Evolutionary conservation across 306 rosid genomes (phyloP).

Genomic region (Albizia julibrissin): DNA sequence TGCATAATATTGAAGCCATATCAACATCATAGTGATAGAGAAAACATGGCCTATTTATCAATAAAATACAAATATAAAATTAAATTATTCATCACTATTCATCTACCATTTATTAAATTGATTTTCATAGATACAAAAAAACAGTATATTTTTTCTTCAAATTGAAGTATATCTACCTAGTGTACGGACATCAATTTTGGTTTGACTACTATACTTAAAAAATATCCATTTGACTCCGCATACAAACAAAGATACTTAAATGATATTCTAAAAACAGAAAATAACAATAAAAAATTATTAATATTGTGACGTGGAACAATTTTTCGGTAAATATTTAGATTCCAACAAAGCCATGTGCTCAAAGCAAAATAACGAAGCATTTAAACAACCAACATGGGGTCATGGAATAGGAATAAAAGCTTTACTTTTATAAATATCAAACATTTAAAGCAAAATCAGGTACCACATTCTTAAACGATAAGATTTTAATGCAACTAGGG

Average conservation of each 20-base stretch:
- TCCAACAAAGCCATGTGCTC: not conserved
- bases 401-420: not conserved
- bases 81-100: not conserved
- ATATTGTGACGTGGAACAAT: not conserved
- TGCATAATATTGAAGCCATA: not conserved
- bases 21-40: not conserved
- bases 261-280: not conserved
- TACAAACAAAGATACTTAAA: not conserved
- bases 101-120: not conserved
- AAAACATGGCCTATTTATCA: not conserved
- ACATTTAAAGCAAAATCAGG: constrained; percentile 3
- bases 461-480: not conserved
- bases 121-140: not conserved
- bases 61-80: not conserved
- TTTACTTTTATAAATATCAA: not conserved
- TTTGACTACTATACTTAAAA: not conserved
- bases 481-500: not conserved
- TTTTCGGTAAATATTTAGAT: not conserved
- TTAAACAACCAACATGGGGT: not conserved
- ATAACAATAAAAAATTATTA: not conserved
- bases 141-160: not conserved
- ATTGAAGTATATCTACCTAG: not conserved
- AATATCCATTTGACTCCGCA: not conserved
- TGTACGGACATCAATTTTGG: not conserved
- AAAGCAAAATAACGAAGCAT: not conserved